Evolutionary conservation across 768 basidiomycete species (phyloP).

Genomic region (Hebeloma cylindrosporum): DNA sequence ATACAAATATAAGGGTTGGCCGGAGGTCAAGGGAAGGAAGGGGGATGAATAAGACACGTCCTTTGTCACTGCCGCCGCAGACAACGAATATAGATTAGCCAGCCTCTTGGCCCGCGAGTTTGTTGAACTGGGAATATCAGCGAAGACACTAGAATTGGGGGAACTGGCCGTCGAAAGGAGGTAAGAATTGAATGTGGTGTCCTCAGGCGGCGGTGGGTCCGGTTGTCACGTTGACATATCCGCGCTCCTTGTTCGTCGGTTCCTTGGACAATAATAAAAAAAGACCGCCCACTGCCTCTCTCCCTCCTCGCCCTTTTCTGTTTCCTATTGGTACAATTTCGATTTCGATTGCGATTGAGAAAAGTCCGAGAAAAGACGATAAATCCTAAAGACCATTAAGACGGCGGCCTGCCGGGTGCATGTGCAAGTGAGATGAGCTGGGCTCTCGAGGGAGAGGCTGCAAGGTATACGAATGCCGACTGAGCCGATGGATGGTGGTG

Average conservation of each 20-base stretch:
- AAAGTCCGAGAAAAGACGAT: conserved; percentile 28
- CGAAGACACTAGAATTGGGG: conserved; percentile 11
- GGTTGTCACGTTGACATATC: neutral
- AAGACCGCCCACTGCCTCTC: conserved; percentile 2
- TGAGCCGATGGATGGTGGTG: no score
- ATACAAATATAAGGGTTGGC: conserved; percentile 5
- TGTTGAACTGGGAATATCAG: conserved; percentile 19
- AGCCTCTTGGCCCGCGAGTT: neutral
- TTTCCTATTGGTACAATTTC: conserved; percentile 13
- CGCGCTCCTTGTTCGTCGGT: neutral
- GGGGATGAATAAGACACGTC: neutral
- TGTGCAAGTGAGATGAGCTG: conserved; percentile 12
- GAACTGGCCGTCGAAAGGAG: conserved; percentile 22
- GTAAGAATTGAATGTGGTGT: conserved; percentile 1
- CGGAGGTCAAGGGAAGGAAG: conserved; percentile 1
- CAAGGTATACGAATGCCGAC: conserved; percentile 18
- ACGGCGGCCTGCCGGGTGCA: conserved; percentile 19
- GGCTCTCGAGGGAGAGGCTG: conserved; percentile 10
- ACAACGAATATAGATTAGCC: neutral
- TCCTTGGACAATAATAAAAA: neutral
- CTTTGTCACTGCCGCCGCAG: no score
- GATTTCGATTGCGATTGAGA: conserved; percentile 13
- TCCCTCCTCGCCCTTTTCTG: neutral
- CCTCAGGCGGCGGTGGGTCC: neutral
- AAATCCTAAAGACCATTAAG: conserved; percentile 14